Evolutionary conservation across 331 rosid species (phyloP), one percentile per base, ranked within the genome.

Genomic region (Prunus yedoensis): DNA sequence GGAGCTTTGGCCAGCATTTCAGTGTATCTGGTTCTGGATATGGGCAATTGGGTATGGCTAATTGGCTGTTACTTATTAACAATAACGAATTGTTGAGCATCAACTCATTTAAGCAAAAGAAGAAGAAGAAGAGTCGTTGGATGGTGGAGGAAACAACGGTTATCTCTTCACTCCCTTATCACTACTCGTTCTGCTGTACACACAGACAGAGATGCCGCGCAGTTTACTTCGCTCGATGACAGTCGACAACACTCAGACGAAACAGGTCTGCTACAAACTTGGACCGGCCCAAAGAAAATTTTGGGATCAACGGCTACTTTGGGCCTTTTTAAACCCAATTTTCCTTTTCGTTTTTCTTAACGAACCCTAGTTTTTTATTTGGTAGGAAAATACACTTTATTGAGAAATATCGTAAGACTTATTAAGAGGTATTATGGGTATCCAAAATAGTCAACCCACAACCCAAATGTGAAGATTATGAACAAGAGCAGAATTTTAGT

Each of bases 1-100:
- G 43, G 58, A 68, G 79, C 79, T 79, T 74, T 73, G 8, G 30
- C 57, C 66, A 79, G 66, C 83, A 74, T 74, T 47, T 71, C 38
- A 8, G 16, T 32, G 58, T 35, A 43, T 27, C 66, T 54, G 64
- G 28, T 21, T 21, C 43, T 27, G 59, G 20, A 47, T 38, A 35
- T 20, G 66, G 66, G 59, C 43, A 25, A 68, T 15, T 68, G 45
- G 59, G 71, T 32, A 1, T 38, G 43, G 43, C 43, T 38, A 38
- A 38, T 38, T 41, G 18, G 68, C 10, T 18, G n/a, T 8, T 3
- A 17, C 15, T 2, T 17, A 2, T 10, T 6, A 18, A 21, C 9
- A 38, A 35, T 5, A 35, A 7, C 3, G 12, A 35, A 8, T 41
- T 0, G 53, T 1, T 66, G 70, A 66, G 53, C 70, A 41, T 41